phyloP scores from a whole-genome alignment of 2,329 filamentous ascomycete species.

The Aaosphaeria pasadenensis region DNA sequence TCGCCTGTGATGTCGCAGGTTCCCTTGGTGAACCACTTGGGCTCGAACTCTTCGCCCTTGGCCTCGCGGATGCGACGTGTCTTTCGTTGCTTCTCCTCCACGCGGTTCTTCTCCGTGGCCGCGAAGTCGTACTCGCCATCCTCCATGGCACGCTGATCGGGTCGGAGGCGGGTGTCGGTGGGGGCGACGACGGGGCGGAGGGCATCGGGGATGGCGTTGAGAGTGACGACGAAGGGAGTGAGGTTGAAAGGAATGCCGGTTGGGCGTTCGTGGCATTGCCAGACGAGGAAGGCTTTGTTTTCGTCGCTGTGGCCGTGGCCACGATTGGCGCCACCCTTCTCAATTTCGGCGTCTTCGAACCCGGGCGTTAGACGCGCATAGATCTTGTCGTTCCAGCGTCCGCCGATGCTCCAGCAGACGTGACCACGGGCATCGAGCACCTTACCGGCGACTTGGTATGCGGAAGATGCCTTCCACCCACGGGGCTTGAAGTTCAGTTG shows the following conservation, averaged over 20 bases:
- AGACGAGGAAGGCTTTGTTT: slow-evolving; percentile 81
- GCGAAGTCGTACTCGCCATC: slow-evolving; percentile 96
- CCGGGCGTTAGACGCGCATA: slow-evolving; percentile 92
- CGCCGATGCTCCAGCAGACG: slow-evolving; percentile 84
- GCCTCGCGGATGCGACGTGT: slow-evolving; percentile 71
- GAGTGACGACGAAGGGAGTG: slow-evolving; percentile 90
- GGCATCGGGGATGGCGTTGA: slow-evolving; percentile 89
- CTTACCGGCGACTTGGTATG: slow-evolving; percentile 84
- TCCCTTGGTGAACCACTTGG: slow-evolving; percentile 79
- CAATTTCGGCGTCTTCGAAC: slow-evolving; percentile 69
- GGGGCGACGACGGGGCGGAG: slow-evolving; percentile 76
- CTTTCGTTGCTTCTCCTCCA: slow-evolving; percentile 87
- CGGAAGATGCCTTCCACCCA: slow-evolving; percentile 92
- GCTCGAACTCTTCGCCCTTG: slow-evolving; percentile 74
- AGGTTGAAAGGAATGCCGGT: slow-evolving; percentile 91
- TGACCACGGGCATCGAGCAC: slow-evolving; percentile 76
- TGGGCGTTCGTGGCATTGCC: slow-evolving; percentile 82
- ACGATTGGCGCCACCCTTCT: slow-evolving; percentile 36
- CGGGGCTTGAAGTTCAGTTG: slow-evolving; percentile 89
- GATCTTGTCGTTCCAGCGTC: slow-evolving; percentile 95
- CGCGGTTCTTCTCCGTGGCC: slow-evolving; percentile 86
- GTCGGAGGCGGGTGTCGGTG: slow-evolving; percentile 87
- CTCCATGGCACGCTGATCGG: slow-evolving; percentile 97
- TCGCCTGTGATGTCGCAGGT: slow-evolving; percentile 79
- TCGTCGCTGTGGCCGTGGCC: slow-evolving; percentile 53